These are phyloP conservation scores for Hippophae tibetana DNA, from an alignment of 306 rosid genomes.

Conservation along the genomic window DNA sequence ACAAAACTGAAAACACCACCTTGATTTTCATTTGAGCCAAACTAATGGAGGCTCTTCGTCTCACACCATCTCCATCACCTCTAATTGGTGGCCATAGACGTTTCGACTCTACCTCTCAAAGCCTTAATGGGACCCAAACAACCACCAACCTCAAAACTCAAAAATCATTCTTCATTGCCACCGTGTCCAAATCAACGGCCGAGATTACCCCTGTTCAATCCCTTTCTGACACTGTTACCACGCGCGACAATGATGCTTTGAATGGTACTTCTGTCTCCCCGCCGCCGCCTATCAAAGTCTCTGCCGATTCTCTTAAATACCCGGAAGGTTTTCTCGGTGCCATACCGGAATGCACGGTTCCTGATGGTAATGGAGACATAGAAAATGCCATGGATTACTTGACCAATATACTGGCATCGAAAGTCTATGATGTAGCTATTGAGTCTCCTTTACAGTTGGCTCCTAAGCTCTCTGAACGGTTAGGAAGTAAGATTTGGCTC, in stretches of 20 bases:
- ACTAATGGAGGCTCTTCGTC: constrained; percentile 46
- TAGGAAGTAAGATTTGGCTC: constrained; percentile 69
- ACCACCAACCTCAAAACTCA: not conserved
- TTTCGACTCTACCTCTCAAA: not conserved
- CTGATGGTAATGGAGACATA: constrained; percentile 14
- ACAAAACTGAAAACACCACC: too few relatives aligned
- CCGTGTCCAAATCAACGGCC: constrained; percentile 29
- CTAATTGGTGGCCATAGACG: constrained; percentile 12
- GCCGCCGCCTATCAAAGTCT: constrained; percentile 21
- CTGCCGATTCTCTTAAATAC: constrained; percentile 50
- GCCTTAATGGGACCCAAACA: constrained; percentile 3
- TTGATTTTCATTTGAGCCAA: too few relatives aligned
- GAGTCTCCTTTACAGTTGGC: constrained; percentile 79
- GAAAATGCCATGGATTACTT: constrained; percentile 52
- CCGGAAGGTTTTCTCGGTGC: constrained; percentile 79
- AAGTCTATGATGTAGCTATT: constrained; percentile 73
- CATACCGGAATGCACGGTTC: constrained; percentile 31
- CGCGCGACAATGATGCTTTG: constrained; percentile 13
- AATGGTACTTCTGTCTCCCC: constrained; percentile 7
- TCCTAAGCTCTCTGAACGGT: constrained; percentile 56
- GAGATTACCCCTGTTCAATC: constrained; percentile 23
- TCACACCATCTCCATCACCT: constrained; percentile 22
- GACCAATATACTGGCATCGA: constrained; percentile 65
- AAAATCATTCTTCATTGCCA: constrained; percentile 31
- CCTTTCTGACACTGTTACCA: constrained; percentile 6